A percentile compares a stretch with the other conserved stretches of the same genome.
These are phyloP conservation scores for Hansenula lynferdii DNA, from an alignment of 1,139 yeast species.

Conservation along the genomic window DNA sequence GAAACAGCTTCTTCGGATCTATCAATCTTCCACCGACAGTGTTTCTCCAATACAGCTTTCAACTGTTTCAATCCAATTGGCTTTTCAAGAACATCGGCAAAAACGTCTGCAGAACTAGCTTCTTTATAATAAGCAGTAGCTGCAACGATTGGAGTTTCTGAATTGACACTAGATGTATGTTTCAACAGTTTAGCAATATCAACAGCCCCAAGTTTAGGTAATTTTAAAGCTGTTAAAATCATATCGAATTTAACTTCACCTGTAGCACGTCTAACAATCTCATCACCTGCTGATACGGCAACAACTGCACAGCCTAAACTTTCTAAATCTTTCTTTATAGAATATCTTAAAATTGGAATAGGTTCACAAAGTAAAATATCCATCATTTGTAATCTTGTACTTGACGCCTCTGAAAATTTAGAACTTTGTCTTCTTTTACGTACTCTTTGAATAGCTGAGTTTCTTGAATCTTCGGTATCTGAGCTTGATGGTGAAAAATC, in stretches of 20 bases:
- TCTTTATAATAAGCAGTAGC: slow-evolving; percentile 71
- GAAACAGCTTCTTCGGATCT: slow-evolving; percentile 23
- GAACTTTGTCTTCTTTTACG: slow-evolving; percentile 53
- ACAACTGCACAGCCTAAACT: slow-evolving; percentile 79
- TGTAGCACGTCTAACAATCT: slow-evolving; percentile 74
- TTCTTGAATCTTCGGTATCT: slow-evolving; percentile 60
- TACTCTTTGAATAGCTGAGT: slow-evolving; percentile 49
- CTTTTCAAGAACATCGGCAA: slow-evolving; percentile 71
- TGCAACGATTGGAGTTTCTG: slow-evolving; percentile 74
- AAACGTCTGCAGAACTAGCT: slow-evolving; percentile 47
- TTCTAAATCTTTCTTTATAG: slow-evolving; percentile 61
- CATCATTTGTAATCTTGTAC: slow-evolving; percentile 25
- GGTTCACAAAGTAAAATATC: slow-evolving; percentile 85
- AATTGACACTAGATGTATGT: slow-evolving; percentile 71
- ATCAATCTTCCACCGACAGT: slow-evolving; percentile 20
- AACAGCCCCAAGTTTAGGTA: slow-evolving; percentile 61
- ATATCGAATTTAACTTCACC: slow-evolving; percentile 82
- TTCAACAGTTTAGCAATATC: slow-evolving; percentile 78
- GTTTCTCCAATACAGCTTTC: slow-evolving; percentile 23
- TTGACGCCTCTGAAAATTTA: slow-evolving; percentile 29
- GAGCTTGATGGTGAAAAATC: slow-evolving; percentile 65
- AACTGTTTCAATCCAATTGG: slow-evolving; percentile 55
- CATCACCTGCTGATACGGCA: slow-evolving; percentile 76
- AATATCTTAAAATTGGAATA: slow-evolving; percentile 74
- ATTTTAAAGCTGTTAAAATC: slow-evolving; percentile 69